Base-by-base conservation (phyloP, 768 basidiomycete species). In the Pulveroboletus sp. region DNA sequence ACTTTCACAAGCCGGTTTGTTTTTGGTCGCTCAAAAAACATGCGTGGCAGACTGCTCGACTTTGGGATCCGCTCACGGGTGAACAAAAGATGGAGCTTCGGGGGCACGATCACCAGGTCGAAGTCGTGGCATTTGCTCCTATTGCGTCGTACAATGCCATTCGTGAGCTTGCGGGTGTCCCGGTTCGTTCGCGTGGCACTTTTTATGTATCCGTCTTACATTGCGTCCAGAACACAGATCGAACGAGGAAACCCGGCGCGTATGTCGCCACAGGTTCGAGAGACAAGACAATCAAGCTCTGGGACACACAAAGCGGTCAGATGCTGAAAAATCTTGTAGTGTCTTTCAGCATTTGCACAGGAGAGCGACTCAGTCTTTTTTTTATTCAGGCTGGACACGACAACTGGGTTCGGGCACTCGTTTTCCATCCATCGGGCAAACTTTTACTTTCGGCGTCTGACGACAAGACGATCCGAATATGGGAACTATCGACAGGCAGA, bases 231-330 rank as follows among this genome's bases (percentile, higher is more conserved):
- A 76, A 75, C 54, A 79, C 75, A 40, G 81, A 81, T 53, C 68
- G 57, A 42, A 63, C 58, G 37, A 82, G 75, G 66, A 77, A 69
- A 50, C 76, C 68, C 42, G 84, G 74, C 12, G 61, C 73, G 24
- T 93, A 83, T 63, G 76, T 88, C 8, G 83, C 83, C 9, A 93
- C 90, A 12, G 92, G 90, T 11, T 85, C 89, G 30, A 78, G 93
- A 67, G 93, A 97, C 72, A 95, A 92, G 75, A 83, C 82, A 5
- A 89, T 96, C 72, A 89, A 86, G 61, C 68, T 97, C 15, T 97
- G 93, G 93, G 93, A 96, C 61, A 76, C 82, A 0, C 76, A 83
- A 52, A 83, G 81, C 39, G 93, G 94, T 5, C 90, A 90, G 66
- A 77, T 89, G 66, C 67, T 93, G 39, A 78, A 83, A 65, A 88